Base-by-base conservation (phyloP, 768 basidiomycete genomes). In the Russula emetica region DNA sequence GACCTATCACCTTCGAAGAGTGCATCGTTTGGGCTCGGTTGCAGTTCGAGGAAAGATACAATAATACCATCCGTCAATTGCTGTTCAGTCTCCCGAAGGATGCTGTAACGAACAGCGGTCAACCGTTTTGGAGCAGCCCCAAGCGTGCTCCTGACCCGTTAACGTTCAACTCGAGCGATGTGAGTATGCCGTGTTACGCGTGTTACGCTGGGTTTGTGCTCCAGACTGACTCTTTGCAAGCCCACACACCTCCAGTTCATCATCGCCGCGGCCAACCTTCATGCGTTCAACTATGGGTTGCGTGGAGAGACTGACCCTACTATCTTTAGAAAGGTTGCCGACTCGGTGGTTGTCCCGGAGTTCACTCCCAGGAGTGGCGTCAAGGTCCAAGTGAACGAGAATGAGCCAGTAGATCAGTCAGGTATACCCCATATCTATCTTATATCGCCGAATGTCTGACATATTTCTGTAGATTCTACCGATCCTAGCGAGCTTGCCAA, bases 81-180 rank as follows among this genome's bases (percentile, higher is more conserved):
- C 74, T 99, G 51, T 93, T 84, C 80, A 97, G 92, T 76, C 79
- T 99, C 69, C 97, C 97, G 13, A 96, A 94, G 74, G 97, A 99
- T 73, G 88, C 90, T 44, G 78, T 90, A 53, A 94, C 95, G 9
- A 92, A 85, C 71, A 88, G 86, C 22, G 97, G 97, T 6, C 92
- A 94, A 69, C 95, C 94, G 13, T 99, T 99, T 83, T 99, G 97
- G 97, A 95, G 93, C 70, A 94, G 95, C 22, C 97, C 97, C 2
- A 99, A 99, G 80, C 85, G 97, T 64, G 96, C 95, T 8, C 97
- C 97, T 14, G 94, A 98, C 55, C 80, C 96, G 30, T 78, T 99
- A 67, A 79, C 79, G 6, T 99, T 98, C 76, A 81, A 94, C 76
- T 83, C 92, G 11, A 87, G 81, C 68, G 87, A 98, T 71, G 96